These are phyloP conservation scores for Berberis vulgaris DNA, from an alignment of 164 flowering plant species.

Conservation along the genomic window DNA sequence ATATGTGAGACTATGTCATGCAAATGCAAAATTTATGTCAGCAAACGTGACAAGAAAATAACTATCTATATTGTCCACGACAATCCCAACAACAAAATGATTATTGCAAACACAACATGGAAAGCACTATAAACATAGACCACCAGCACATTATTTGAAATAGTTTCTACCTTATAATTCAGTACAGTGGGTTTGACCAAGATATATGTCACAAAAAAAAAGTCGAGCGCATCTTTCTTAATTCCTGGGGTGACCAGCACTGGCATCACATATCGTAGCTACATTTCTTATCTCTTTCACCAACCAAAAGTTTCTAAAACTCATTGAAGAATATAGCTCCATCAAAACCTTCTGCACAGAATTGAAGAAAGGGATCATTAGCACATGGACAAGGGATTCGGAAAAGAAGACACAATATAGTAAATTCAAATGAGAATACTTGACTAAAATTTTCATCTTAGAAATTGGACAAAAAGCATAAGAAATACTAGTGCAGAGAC, in stretches of 20 bases:
- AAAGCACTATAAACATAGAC: background rate
- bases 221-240: no score
- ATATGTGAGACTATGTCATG: no score
- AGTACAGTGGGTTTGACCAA: background rate
- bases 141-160: background rate
- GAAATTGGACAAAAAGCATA: no score
- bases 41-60: no score
- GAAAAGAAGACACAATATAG: conserved; percentile 32
- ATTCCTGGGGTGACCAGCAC: no score
- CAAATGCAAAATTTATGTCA: no score
- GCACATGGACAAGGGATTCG: conserved; percentile 16
- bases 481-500: no score
- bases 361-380: background rate
- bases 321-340: background rate
- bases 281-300: background rate
- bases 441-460: background rate
- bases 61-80: background rate
- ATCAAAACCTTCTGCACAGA: background rate
- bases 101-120: background rate
- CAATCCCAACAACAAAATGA: background rate
- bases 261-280: no score
- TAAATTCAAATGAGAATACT: conserved; percentile 3
- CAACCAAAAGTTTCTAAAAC: background rate
- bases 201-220: no score
- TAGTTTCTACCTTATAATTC: background rate